Base-by-base conservation (phyloP, 139 green algal genomes). In the Zygnema circumcarinatum region DNA sequence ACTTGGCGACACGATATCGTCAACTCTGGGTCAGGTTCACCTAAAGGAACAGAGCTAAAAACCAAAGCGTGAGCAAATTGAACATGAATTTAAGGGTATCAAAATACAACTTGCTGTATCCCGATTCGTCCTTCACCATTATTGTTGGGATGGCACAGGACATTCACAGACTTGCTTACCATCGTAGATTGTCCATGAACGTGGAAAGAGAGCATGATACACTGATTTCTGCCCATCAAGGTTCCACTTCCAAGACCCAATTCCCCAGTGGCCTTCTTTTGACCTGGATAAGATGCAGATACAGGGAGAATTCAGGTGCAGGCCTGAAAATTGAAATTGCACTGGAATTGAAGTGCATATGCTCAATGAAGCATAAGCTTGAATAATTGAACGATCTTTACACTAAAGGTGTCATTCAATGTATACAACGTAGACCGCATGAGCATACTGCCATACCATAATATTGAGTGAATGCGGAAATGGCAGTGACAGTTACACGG, bases 181-280 rank as follows among this genome's bases (percentile, higher is more conserved):
- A 86, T 91, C 83, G 41, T 91, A 91, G 1, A 91, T 69, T 33
- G 87, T 91, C 87, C 87, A 91, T 2, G 87, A 81, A 32, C 87
- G 81, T 11, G 87, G 87, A 29, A 89, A 91, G 41, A 91, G 83
- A 25, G 83, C 87, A 39, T 88, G 52, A 74, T 91, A 91, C 2
- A 82, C 88, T 20, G 33, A 86, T 25, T 69, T 38, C 16, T 72
- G 32, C 21, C 87, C 87, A 47, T 88, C 32, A 25, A 91, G 11
- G 11, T 88, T 41, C 87, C 87, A 91, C 22, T 42, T 56, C 87
- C 87, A 91, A 25, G 81, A 75, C 25, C 41, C 73, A 20, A 91
- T 86, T 0, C 87, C 87, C 81, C 7, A 31, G 29, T 42, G 76
- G 20, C 22, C 54, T 67, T 87, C 83, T 33, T 87, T 54, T 54